Evolutionary conservation across 2,329 filamentous ascomycete species (phyloP), one percentile per base, ranked within the genome.

Genomic region (Talaromyces sp.): DNA sequence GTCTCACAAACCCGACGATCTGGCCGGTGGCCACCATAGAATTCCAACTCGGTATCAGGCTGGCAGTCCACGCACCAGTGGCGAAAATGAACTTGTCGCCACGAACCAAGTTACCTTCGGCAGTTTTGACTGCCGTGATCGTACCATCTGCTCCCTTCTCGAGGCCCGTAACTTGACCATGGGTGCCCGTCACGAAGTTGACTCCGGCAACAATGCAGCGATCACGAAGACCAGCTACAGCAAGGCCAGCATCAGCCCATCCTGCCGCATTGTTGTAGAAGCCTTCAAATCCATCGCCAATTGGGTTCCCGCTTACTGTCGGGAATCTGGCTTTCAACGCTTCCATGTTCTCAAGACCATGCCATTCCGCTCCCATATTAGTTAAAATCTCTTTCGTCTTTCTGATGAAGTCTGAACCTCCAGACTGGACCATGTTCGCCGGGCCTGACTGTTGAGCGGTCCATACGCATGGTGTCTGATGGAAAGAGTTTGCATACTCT

Each of bases 61-160:
- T 81, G 2, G 87, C 84, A 1, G 88, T 90, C 92, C 92, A 96
- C 2, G 92, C 91, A 21, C 92, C 92, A 0, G 91, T 85, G 0
- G 92, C 91, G 2, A 93, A 79, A 53, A 96, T 80, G 29, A 89
- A 87, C 9, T 92, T 79, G 56, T 90, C 88, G 0, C 87, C 89
- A 1, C 72, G 74, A 5, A 89, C 64, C 5, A 70, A 72, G 14
- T 70, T 70, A 0, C 80, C 81, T 61, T 80, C 74, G 2, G 68
- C 67, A 2, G 87, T 76, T 9, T 74, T 77, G 27, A 79, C 88
- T 27, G 89, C 89, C 0, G 79, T 79, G 26, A 85, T 81, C 75
- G 56, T 72, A 63, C 75, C 65, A 48, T 66, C 62, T 2, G 65
- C 8, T 12, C 63, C 50, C 70, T 74, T 57, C 72, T 75, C 55